Conservation (phyloP, 2,329 filamentous ascomycete species). For the Botrytis medusae region DNA sequence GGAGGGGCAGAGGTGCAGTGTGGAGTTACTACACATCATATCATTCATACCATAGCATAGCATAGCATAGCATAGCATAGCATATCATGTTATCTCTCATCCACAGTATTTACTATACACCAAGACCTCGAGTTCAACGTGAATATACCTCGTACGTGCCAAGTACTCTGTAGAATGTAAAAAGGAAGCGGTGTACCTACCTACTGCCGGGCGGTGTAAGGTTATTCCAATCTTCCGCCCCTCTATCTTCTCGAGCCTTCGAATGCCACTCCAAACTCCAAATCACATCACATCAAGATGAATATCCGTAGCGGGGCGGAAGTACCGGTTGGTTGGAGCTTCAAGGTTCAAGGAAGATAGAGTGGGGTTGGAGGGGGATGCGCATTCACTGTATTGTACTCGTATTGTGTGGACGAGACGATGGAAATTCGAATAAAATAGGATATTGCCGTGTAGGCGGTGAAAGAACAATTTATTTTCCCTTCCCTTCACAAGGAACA, state of each 20-base stretch:
- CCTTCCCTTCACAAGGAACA: neutral
- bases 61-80: neutral
- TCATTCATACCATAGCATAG: neutral
- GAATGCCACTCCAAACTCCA: neutral
- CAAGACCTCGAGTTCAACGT: neutral
- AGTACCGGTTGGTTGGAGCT: neutral
- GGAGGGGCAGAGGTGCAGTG: neutral
- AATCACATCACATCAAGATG: neutral
- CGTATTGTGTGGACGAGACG: neutral
- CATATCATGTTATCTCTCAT: neutral
- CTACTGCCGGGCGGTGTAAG: constrained; percentile 5
- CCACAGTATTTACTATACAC: neutral
- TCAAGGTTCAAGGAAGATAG: neutral
- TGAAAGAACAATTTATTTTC: neutral
- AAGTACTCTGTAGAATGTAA: neutral
- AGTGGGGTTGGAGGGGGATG: neutral
- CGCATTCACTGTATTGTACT: neutral
- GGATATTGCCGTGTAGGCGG: neutral
- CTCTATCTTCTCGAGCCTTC: neutral
- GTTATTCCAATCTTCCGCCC: neutral
- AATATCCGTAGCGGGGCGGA: neutral
- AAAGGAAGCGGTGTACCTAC: constrained; percentile 4
- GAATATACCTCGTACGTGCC: neutral
- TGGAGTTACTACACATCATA: neutral
- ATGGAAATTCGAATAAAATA: neutral